Evolutionary conservation across 116 monocot species (phyloP), one percentile per base, ranked within the genome.

Genomic region (Cymodocea nodosa): DNA sequence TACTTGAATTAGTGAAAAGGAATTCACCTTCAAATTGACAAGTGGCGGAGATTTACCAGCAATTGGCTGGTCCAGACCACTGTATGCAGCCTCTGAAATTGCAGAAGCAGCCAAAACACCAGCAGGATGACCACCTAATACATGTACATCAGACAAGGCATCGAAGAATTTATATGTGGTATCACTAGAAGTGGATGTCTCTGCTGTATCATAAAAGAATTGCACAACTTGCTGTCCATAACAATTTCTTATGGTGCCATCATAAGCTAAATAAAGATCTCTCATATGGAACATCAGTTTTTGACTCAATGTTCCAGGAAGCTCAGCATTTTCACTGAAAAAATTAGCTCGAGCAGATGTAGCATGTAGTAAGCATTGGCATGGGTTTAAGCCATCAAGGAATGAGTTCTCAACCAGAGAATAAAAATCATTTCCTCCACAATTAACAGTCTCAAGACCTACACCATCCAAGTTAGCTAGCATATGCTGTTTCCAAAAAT

Each of bases 31-130:
- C 36, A 97, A 72, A 49, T 81, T 83, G 71, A 79, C 58, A 15
- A 97, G 69, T 39, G 90, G 97, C 20, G 91, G 90, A 39, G 77
- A 56, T 64, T 87, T 83, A 35, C 74, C 76, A 79, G 59, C 78
- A 18, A 81, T 54, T 48, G 90, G 85, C 25, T 70, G 65, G 19
- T 97, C 97, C 15, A 88, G 60, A 69, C 83, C 85, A 65, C 91
- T 84, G 76, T 97, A 97, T 30, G 91, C 97, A 70, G 91, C 83
- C 69, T 97, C 97, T 70, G 91, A 83, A 66, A 97, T 71, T 5
- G 97, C 78, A 78, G 77, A 85, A 60, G 91, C 79, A 78, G 97
- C 85, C 74, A 76, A 74, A 44, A 82, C 79, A 52, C 97, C 97
- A 50, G 82, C 81, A 76, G 97, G 87, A 24, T 84, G 67, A 63